Conservation (phyloP, 2,329 filamentous ascomycete species). For the Sclerotinia subarctica region DNA sequence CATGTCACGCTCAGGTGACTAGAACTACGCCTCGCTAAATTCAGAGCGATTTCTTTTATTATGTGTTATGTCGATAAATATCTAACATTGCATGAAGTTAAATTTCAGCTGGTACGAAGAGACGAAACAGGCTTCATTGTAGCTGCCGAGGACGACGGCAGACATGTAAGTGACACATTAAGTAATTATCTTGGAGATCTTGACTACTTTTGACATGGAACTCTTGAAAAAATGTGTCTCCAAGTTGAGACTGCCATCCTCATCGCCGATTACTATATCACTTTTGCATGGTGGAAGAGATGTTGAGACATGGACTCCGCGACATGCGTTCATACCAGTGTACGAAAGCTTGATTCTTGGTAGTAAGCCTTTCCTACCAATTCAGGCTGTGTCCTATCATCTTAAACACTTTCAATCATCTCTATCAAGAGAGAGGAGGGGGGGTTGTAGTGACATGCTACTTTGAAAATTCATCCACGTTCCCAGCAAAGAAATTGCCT, state of each 20-base stretch:
- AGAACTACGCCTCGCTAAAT: background rate
- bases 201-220: background rate
- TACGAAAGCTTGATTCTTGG: too few relatives aligned
- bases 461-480: too few relatives aligned
- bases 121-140: background rate
- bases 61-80: background rate
- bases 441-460: too few relatives aligned
- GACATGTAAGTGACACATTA: background rate
- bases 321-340: background rate
- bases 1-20: background rate
- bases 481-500: too few relatives aligned
- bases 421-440: too few relatives aligned
- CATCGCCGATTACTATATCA: too few relatives aligned
- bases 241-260: too few relatives aligned
- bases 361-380: too few relatives aligned
- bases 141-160: background rate
- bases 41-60: fast-evolving
- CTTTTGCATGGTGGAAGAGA: fast-evolving
- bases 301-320: too few relatives aligned
- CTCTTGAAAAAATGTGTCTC: background rate
- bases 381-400: too few relatives aligned
- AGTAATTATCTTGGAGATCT: background rate
- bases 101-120: background rate
- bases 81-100: background rate
- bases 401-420: too few relatives aligned